Percentiles rank a stretch among this genome's conserved stretches.
These are phyloP conservation scores for Triticum monococcum DNA, from an alignment of 176 grass and related monocot genomes.

Conservation along the genomic window DNA sequence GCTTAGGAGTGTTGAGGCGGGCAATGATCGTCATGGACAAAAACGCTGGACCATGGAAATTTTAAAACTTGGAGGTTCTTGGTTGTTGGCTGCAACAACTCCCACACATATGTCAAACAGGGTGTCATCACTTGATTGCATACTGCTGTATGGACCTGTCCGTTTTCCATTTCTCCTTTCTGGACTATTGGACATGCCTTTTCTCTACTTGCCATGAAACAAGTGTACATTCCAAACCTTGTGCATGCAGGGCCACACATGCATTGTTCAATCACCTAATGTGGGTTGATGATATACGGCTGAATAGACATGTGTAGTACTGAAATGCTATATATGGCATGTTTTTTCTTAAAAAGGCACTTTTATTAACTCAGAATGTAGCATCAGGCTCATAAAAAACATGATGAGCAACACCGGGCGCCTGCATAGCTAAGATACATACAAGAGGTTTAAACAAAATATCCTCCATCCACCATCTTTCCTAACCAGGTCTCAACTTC, in stretches of 20 bases:
- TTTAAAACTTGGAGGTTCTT: conserved; percentile 36
- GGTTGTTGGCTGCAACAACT: conserved; percentile 65
- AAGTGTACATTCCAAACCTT: not conserved
- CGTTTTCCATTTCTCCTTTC: conserved; percentile 4
- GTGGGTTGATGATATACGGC: not conserved
- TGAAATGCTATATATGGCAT: not conserved
- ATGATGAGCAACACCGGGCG: no score
- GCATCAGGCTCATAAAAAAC: no score
- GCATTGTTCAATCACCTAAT: conserved; percentile 7
- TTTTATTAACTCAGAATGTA: no score
- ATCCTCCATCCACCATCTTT: not conserved
- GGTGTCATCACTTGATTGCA: conserved; percentile 42
- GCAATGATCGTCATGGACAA: conserved; percentile 44
- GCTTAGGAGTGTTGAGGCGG: conserved; percentile 32
- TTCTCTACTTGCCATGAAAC: conserved; percentile 21
- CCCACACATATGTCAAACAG: conserved; percentile 47
- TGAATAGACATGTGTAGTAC: not conserved
- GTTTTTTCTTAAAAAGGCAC: no score
- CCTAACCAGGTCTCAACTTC: conserved; percentile 15
- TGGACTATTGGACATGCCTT: not conserved
- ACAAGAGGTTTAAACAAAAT: not conserved
- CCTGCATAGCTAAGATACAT: no score
- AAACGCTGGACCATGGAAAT: conserved; percentile 25
- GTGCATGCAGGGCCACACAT: not conserved
- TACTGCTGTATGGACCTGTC: conserved; percentile 6